Conservation (phyloP, 1,284 basidiomycete genomes). For the Cutaneotrichosporon curvatum region DNA sequence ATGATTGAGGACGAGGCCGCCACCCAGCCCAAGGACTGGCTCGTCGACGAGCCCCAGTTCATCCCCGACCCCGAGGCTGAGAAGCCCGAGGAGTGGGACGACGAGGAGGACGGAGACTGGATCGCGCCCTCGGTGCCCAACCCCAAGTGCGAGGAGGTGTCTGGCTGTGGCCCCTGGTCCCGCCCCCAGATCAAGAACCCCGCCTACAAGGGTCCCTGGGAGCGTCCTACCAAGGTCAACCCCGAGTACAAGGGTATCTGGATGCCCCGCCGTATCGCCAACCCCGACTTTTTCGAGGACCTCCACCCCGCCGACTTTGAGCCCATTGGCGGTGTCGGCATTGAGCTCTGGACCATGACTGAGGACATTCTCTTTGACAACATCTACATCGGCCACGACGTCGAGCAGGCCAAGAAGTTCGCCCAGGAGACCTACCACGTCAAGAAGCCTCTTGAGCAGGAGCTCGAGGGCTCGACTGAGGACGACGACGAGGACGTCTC, state of each 20-base stretch:
- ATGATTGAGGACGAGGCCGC: constrained; percentile 84
- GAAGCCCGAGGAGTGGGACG: constrained; percentile 99
- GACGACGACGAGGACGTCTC: constrained; percentile 39
- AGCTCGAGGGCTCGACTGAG: constrained; percentile 51
- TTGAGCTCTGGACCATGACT: constrained; percentile 98
- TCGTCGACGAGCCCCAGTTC: constrained; percentile 73
- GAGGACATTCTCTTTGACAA: constrained; percentile 90
- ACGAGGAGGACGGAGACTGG: constrained; percentile 99
- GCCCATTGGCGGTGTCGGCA: constrained; percentile 87
- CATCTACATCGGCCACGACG: constrained; percentile 85
- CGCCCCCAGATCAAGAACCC: constrained; percentile 84
- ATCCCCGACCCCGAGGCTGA: constrained; percentile 88
- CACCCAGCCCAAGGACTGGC: constrained; percentile 88
- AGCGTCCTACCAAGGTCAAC: constrained; percentile 87
- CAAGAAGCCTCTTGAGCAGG: constrained; percentile 55
- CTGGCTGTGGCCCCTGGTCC: constrained; percentile 92
- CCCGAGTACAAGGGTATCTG: constrained; percentile 96
- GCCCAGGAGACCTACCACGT: constrained; percentile 76
- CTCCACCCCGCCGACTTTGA: constrained; percentile 73
- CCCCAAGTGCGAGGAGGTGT: constrained; percentile 78
- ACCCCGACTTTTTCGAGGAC: constrained; percentile 91
- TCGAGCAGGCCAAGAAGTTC: constrained; percentile 69
- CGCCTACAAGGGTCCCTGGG: constrained; percentile 93
- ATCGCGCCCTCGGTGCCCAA: constrained; percentile 80
- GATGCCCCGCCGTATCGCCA: constrained; percentile 84